These are phyloP conservation scores for Rosa multiflora DNA, from an alignment of 306 rosid species.

Conservation along the genomic window DNA sequence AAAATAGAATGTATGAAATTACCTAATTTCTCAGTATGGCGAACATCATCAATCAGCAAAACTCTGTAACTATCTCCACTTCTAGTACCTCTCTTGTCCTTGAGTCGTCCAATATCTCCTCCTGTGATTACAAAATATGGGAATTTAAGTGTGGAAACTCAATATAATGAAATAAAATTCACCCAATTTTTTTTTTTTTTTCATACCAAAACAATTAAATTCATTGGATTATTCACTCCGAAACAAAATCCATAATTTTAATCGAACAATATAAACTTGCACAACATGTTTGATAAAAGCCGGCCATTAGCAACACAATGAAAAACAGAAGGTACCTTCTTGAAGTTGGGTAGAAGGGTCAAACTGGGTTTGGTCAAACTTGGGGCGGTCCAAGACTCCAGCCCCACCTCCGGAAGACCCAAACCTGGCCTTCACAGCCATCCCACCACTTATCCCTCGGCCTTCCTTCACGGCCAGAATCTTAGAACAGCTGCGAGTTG, in stretches of 20 bases:
- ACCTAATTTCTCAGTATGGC: slow-evolving; percentile 30
- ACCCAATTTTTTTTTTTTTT: too few species aligned
- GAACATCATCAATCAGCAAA: slow-evolving; percentile 30
- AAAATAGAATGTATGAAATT: not conserved
- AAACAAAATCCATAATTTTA: not conserved
- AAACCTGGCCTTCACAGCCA: slow-evolving; percentile 23
- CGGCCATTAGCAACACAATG: not conserved
- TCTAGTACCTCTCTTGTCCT: slow-evolving; percentile 21
- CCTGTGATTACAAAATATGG: slow-evolving; percentile 5
- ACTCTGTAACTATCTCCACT: slow-evolving; percentile 33
- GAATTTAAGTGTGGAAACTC: not conserved
- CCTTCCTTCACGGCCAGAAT: slow-evolving; percentile 7
- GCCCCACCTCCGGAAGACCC: slow-evolving; percentile 29
- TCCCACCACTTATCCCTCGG: not conserved
- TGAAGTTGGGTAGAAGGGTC: slow-evolving; percentile 17
- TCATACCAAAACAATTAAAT: too few species aligned
- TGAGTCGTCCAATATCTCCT: slow-evolving; percentile 29
- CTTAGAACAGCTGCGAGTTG: not conserved
- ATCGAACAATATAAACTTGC: too few species aligned
- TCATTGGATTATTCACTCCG: not conserved
- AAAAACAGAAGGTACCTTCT: not conserved
- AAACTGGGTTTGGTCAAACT: slow-evolving; percentile 26
- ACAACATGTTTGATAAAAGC: not conserved
- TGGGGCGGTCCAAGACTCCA: slow-evolving; percentile 27
- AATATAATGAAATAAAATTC: not conserved